Evolutionary conservation across 2,329 filamentous ascomycete genomes (phyloP).

Genomic region (Stagonosporopsis vannaccii): DNA sequence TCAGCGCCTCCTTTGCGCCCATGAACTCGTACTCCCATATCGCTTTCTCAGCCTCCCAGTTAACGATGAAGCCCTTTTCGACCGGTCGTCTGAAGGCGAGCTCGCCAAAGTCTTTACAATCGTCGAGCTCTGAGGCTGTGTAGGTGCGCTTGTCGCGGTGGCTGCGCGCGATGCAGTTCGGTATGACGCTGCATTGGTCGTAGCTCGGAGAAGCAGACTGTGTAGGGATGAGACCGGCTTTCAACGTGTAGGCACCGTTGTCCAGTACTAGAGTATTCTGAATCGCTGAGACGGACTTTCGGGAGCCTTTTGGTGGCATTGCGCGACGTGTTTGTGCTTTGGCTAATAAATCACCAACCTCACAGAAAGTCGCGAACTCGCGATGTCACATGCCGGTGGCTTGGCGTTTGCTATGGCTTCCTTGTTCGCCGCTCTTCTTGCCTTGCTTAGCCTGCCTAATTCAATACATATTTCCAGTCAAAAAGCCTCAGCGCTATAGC

Average conservation of each 20-base stretch:
- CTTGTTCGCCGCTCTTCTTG: background rate
- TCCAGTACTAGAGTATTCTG: conserved; percentile 80
- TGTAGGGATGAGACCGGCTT: conserved; percentile 74
- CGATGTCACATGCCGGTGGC: conserved; percentile 10
- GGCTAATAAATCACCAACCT: background rate
- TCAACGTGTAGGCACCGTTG: conserved; percentile 91
- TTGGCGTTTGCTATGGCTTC: background rate
- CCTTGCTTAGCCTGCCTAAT: too few relatives aligned
- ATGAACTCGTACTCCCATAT: conserved; percentile 94
- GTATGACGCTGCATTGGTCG: conserved; percentile 70
- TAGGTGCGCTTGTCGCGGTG: conserved; percentile 81
- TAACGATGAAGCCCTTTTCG: conserved; percentile 93
- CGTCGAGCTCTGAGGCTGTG: conserved; percentile 77
- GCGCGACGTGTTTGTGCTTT: background rate
- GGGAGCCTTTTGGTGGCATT: conserved; percentile 45
- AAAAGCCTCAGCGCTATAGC: too few relatives aligned
- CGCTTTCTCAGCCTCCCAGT: conserved; percentile 94
- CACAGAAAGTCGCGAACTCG: conserved; percentile 3
- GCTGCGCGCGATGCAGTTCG: conserved; percentile 84
- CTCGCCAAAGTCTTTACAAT: conserved; percentile 88
- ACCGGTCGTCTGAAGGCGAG: conserved; percentile 86
- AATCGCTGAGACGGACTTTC: conserved; percentile 31
- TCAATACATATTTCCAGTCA: too few relatives aligned
- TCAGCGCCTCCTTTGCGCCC: conserved; percentile 70
- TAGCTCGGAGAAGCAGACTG: conserved; percentile 40